phyloP scores from a whole-genome alignment of 163 green algal species.

The Volvox carteri region DNA sequence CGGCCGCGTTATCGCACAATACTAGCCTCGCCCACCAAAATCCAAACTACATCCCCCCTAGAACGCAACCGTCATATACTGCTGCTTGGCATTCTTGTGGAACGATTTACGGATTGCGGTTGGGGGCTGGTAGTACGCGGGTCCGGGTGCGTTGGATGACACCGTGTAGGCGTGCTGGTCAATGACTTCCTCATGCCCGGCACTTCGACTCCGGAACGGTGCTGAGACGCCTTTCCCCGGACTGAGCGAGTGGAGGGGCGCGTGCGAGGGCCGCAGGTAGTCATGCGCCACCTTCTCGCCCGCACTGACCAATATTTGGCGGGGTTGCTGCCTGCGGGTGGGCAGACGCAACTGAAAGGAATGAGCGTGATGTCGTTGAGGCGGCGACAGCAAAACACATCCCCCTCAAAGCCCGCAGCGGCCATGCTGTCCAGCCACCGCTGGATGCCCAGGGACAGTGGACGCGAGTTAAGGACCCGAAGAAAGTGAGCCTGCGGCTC shows the following conservation, averaged over 20 bases:
- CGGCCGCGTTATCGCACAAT: too few relatives aligned
- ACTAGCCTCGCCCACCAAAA: too few relatives aligned
- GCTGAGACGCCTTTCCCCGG: conserved; percentile 26
- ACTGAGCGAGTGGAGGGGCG: conserved; percentile 15
- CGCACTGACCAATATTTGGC: conserved; percentile 25
- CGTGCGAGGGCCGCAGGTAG: conserved; percentile 41
- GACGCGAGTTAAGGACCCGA: too few relatives aligned
- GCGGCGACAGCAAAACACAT: too few relatives aligned
- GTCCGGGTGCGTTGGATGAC: conserved; percentile 42
- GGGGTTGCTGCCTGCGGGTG: neutral
- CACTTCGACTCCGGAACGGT: conserved; percentile 38
- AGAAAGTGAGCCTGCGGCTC: too few relatives aligned
- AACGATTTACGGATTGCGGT: conserved; percentile 4
- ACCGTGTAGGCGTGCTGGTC: conserved; percentile 28
- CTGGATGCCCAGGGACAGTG: too few relatives aligned
- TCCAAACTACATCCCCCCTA: conserved; percentile 3
- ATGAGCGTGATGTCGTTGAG: too few relatives aligned
- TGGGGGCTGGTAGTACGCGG: conserved; percentile 42
- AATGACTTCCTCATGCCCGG: conserved; percentile 45
- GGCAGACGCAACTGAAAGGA: neutral
- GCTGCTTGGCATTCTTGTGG: conserved; percentile 33
- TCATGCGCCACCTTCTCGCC: conserved; percentile 35
- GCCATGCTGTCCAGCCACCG: too few relatives aligned
- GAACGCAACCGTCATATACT: conserved; percentile 37
- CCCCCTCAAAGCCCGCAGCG: too few relatives aligned